Evolutionary conservation across 129 eudicot species (phyloP).

Genomic region (Centaurea solstitialis): DNA sequence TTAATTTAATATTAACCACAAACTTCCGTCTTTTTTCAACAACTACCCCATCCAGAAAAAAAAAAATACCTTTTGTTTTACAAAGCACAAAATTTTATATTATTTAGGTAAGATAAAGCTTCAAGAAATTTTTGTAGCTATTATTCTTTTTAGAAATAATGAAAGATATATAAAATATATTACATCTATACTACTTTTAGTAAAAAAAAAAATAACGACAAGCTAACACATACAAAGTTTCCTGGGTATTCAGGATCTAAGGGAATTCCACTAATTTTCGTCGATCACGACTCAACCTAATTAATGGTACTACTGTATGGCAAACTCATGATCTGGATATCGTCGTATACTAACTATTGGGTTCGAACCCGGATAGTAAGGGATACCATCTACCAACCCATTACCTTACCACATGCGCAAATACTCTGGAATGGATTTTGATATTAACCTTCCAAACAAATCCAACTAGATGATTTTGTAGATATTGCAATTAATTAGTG

Average conservation of each 20-base stretch:
- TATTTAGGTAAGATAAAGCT: background rate
- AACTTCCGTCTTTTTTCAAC: conserved; percentile 12
- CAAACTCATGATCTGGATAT: too few species aligned
- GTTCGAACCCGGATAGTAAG: too few species aligned
- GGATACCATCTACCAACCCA: too few species aligned
- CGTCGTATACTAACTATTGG: too few species aligned
- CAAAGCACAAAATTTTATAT: background rate
- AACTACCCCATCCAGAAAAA: background rate
- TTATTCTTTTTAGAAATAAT: background rate
- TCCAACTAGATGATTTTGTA: background rate
- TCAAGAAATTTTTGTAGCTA: background rate
- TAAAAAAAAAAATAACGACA: too few species aligned
- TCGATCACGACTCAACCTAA: too few species aligned
- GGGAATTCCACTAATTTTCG: too few species aligned
- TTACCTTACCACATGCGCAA: too few species aligned
- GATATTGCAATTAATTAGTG: background rate
- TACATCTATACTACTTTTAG: background rate
- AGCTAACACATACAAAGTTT: too few species aligned
- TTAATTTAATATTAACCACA: conserved; percentile 8
- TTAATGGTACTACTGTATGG: too few species aligned
- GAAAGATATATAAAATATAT: too few species aligned
- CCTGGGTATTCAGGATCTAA: too few species aligned
- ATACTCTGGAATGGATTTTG: background rate
- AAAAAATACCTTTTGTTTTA: background rate
- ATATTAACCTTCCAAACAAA: background rate